Conservation (phyloP, 2,329 filamentous ascomycete species). For the Botryotinia calthae region DNA sequence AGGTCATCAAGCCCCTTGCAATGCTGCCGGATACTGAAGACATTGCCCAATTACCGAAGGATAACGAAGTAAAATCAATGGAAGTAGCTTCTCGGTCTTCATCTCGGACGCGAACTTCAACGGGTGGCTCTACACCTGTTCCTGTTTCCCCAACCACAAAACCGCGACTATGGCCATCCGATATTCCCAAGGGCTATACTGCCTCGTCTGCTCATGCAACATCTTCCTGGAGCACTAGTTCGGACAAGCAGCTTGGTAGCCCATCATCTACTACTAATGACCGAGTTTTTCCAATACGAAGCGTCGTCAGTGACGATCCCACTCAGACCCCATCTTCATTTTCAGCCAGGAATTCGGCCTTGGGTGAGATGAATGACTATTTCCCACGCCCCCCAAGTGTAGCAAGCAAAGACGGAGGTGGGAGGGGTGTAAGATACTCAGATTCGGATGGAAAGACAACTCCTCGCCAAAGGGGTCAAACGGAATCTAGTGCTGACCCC, state of each 20-base stretch:
- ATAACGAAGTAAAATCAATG: not conserved
- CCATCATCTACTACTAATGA: constrained; percentile 24
- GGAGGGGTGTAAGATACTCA: not conserved
- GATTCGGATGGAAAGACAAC: constrained; percentile 14
- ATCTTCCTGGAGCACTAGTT: constrained; percentile 27
- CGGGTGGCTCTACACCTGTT: not conserved
- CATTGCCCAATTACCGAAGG: not conserved
- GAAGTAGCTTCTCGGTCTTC: constrained; percentile 7
- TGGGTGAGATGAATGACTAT: constrained; percentile 28
- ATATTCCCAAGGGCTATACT: constrained; percentile 12
- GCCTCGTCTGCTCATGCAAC: constrained; percentile 11
- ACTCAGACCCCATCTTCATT: constrained; percentile 29
- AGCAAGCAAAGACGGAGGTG: constrained; percentile 7
- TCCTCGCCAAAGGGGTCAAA: not conserved
- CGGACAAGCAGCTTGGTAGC: constrained; percentile 28
- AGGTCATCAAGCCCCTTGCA: constrained; percentile 11
- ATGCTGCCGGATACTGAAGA: not conserved
- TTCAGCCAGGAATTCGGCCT: constrained; percentile 20
- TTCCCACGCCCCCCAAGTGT: constrained; percentile 22
- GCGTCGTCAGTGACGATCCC: constrained; percentile 34
- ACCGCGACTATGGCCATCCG: constrained; percentile 15
- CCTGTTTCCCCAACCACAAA: constrained; percentile 11
- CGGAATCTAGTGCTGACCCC: not conserved
- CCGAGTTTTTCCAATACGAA: constrained; percentile 36
- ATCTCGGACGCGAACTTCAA: constrained; percentile 4